Conservation (phyloP, 768 basidiomycete genomes). For the Russula griseocarnosa region DNA sequence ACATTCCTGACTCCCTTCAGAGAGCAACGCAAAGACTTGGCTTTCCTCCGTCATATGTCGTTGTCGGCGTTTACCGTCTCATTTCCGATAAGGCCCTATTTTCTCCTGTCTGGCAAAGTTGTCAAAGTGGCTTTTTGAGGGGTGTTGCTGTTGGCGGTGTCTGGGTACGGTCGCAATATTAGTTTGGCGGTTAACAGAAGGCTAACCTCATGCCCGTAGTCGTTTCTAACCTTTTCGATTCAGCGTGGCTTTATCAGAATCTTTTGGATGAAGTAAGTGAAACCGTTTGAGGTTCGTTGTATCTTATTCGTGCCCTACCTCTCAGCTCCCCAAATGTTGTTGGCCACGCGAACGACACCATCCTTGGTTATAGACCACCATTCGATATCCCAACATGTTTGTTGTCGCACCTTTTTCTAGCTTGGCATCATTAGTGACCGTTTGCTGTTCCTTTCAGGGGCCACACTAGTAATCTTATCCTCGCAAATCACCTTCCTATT, state of each 20-base stretch:
- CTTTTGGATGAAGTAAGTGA: constrained; percentile 58
- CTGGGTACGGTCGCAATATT: constrained; percentile 49
- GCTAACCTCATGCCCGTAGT: constrained; percentile 39
- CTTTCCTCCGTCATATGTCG: constrained; percentile 77
- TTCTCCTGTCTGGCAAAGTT: constrained; percentile 80
- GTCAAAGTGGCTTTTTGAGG: constrained; percentile 67
- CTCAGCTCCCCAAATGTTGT: constrained; percentile 58
- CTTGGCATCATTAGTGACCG: constrained; percentile 15
- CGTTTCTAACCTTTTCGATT: constrained; percentile 62
- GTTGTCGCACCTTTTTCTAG: constrained; percentile 27
- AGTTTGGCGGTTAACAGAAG: neutral
- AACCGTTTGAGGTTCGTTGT: neutral
- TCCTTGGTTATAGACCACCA: constrained; percentile 63
- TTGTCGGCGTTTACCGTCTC: constrained; percentile 82
- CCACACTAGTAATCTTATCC: constrained; percentile 67
- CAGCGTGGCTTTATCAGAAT: constrained; percentile 63
- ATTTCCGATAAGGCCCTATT: constrained; percentile 68
- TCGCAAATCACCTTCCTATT: constrained; percentile 73
- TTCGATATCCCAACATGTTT: constrained; percentile 69
- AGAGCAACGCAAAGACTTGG: constrained; percentile 60
- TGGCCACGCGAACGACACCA: constrained; percentile 56
- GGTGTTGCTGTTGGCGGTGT: constrained; percentile 63
- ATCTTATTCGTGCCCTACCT: neutral
- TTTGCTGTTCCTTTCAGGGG: constrained; percentile 46
- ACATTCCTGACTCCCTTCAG: constrained; percentile 36